Evolutionary conservation across 2,329 filamentous ascomycete genomes (phyloP), one percentile per base, ranked within the genome.

Genomic region (Emergomyces africanus): DNA sequence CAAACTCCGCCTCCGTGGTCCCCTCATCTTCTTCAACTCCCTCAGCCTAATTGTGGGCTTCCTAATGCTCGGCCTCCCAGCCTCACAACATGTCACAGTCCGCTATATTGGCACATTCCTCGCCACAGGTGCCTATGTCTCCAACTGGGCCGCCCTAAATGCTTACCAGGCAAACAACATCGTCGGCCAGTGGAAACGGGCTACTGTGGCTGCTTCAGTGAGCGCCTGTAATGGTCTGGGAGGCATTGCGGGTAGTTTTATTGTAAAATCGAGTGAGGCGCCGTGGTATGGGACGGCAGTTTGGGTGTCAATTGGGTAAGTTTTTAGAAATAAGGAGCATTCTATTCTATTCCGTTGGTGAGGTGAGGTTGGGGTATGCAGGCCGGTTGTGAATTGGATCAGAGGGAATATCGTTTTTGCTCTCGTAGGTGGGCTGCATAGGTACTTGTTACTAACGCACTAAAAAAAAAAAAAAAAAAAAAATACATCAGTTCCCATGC

Each of bases 71-170:
- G 84, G 84, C 1, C 84, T 87, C 66, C 74, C 79, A 0, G 60
- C 66, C 30, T 72, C 70, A 3, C 71, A 74, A 15, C 78, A 84
- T 59, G 79, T 85, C 57, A 75, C 81, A 0, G 82, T 83, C 3
- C 79, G 85, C 54, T 87, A 87, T 62, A 73, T 85, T 35, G 85
- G 84, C 9, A 83, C 82, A 0, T 86, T 81, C 68, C 76, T 88
- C 1, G 83, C 84, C 0, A 87, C 84, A 0, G 85, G 85, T 0
- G 83, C 84, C 0, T 87, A 87, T 63, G 78, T 87, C 3, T 82
- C 80, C 3, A 88, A 88, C 63, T 87, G 84, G 84, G 84, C 85
- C 0, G 84, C 83, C 0, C 72, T 87, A 62, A 84, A 81, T 57
- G 79, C 82, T 0, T 85, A 83, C 63, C 79, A 83, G 66, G 79